phyloP scores from a whole-genome alignment of 805 yeast genomes.

The Candida jianshihensis region DNA sequence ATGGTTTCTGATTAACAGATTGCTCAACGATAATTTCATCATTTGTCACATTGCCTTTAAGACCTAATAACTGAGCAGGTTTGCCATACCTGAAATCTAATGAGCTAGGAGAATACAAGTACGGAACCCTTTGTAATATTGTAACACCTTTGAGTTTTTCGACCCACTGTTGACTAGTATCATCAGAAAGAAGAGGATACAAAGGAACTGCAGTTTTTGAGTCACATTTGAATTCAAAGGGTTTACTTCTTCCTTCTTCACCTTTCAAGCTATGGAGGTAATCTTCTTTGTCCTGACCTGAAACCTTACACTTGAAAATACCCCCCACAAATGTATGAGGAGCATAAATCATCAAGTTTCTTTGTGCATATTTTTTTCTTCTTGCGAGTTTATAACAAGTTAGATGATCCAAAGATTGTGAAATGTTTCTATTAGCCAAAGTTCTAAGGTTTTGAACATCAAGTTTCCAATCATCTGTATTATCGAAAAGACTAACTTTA shows the following conservation, averaged over 20 bases:
- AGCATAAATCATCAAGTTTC: slow-evolving; percentile 38
- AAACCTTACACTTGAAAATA: slow-evolving; percentile 42
- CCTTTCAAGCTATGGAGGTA: slow-evolving; percentile 16
- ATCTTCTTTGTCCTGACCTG: slow-evolving; percentile 21
- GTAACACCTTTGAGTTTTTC: slow-evolving; percentile 23
- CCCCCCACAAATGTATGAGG: slow-evolving; percentile 64
- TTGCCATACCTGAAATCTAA: slow-evolving; percentile 29
- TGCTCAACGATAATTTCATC: slow-evolving; percentile 7
- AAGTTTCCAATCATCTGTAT: slow-evolving; percentile 9
- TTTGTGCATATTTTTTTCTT: slow-evolving; percentile 42
- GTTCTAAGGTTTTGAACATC: slow-evolving; percentile 12
- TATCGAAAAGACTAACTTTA: slow-evolving; percentile 12
- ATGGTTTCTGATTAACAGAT: slow-evolving; percentile 13
- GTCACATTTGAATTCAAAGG: slow-evolving; percentile 29
- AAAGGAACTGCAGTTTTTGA: slow-evolving; percentile 35
- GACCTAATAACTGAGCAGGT: slow-evolving; percentile 22
- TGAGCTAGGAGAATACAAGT: slow-evolving; percentile 41
- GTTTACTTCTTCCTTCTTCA: slow-evolving; percentile 2
- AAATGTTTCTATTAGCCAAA: slow-evolving; percentile 8
- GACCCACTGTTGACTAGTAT: slow-evolving; percentile 40
- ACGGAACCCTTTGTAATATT: slow-evolving; percentile 43
- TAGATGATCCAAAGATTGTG: slow-evolving; percentile 13
- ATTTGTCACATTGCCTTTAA: slow-evolving; percentile 3
- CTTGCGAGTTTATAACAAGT: slow-evolving; percentile 56
- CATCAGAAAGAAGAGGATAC: slow-evolving; percentile 54